These are phyloP conservation scores for Teratosphaeria pseudoeucalypti DNA, from an alignment of 2,329 filamentous ascomycete genomes.

Conservation along the genomic window DNA sequence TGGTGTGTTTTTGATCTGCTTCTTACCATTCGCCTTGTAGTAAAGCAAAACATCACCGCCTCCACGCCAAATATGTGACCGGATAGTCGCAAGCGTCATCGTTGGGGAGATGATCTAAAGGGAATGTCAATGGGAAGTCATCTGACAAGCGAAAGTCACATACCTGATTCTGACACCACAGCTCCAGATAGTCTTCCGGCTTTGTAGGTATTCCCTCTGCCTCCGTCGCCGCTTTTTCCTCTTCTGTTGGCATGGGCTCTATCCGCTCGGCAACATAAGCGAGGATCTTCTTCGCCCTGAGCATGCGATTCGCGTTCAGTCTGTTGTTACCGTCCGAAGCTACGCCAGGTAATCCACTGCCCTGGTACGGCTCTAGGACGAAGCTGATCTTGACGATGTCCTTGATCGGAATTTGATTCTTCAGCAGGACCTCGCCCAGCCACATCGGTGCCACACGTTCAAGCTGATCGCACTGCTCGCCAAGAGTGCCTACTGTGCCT, in stretches of 20 bases:
- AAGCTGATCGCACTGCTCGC: constrained; percentile 67
- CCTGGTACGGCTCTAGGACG: constrained; percentile 70
- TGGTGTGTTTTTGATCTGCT: constrained; percentile 37
- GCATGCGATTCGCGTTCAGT: constrained; percentile 92
- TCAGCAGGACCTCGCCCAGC: constrained; percentile 77
- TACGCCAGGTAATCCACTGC: constrained; percentile 54
- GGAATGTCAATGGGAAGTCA: constrained; percentile 26
- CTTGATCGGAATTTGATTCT: constrained; percentile 71
- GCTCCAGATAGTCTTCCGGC: constrained; percentile 86
- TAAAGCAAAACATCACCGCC: constrained; percentile 85
- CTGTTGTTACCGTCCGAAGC: constrained; percentile 74
- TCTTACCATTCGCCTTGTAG: constrained; percentile 87
- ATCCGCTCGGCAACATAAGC: constrained; percentile 88
- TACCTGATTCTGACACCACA: constrained; percentile 91
- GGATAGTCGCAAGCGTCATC: constrained; percentile 89
- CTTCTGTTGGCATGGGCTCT: constrained; percentile 48
- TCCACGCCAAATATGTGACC: constrained; percentile 86
- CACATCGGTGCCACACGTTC: constrained; percentile 83
- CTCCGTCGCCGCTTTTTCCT: constrained; percentile 4
- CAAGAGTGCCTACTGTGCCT: constrained; percentile 71
- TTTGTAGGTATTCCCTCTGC: constrained; percentile 49
- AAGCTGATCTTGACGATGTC: constrained; percentile 97
- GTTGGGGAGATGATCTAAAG: constrained; percentile 55
- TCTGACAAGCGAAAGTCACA: constrained; percentile 24
- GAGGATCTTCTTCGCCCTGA: constrained; percentile 88